Base-by-base conservation (phyloP, 495 filamentous ascomycete species). In the Podospora pseudopauciseta region DNA sequence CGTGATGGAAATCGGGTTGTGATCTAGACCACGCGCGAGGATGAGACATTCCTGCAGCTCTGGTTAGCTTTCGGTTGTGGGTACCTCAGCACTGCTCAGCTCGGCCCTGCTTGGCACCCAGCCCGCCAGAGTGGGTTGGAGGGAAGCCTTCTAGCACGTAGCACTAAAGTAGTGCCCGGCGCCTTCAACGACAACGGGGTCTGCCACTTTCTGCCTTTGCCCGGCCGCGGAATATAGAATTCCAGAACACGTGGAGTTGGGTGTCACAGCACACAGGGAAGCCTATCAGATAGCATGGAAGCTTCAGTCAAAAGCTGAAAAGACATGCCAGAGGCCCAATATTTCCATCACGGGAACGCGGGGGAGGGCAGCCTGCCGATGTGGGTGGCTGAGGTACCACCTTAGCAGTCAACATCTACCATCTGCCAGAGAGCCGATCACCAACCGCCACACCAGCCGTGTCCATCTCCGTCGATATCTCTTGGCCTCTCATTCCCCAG, bases 131-230 rank as follows among this genome's bases (percentile, higher is more conserved):
- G 59, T 28, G 26, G 59, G 59, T 61, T 23, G 23, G 23, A 23
- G 23, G 11, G 23, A 6, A 5, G 30, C 23, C 30, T 61, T 61
- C 16, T 23, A 30, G 30, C 15, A 63, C 5, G 30, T 63, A 32
- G 18, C 61, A 63, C 61, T 63, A 63, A 63, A 63, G 49, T 63
- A 63, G 61, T 32, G 61, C 61, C 61, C 61, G 61, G 34, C 61
- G 32, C 30, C 39, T 49, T 49, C 39, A 49, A 18, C 15, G 39
- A 49, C 39, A 49, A 49, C 39, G 39, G 39, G 39, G 23, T 23
- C 23, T 23, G 23, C 23, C 23, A 23, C 23, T 23, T 0, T 13
- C 59, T 61, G 59, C 59, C 23, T 61, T 26, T 30, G 59, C 59
- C 26, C 1, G 1, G 23, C 23, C 59, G 27, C 39, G 39, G 15